Base-by-base conservation (phyloP, 345 rosid species). In the Pugionium dolabratum region DNA sequence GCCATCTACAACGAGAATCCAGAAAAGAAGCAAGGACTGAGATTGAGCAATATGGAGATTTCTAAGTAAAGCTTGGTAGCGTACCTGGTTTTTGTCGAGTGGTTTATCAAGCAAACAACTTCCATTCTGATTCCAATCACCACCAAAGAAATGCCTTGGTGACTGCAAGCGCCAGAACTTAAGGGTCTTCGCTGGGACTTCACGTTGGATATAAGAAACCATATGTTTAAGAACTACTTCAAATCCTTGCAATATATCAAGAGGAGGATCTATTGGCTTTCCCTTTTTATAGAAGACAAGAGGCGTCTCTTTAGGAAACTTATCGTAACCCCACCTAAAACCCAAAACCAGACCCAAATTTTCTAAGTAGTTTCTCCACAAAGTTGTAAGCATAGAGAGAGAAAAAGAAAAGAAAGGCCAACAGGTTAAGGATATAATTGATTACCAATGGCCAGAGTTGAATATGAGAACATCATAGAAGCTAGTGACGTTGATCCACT, bases 81-180 rank as follows among this genome's bases (percentile, higher is more conserved):
- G 4, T 85, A 94, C 97, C 99, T 90, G 83, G 30, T 65, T 46
- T 77, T 82, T 81, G 50, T 73, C 72, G 4, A 88, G 92, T 62
- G 93, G 97, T 51, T 82, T 79, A 36, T 79, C 79, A 31, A 87
- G 84, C 70, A 88, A 80, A 81, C 99, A 94, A 62, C 93, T 90
- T 9, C 99, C 97, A 35, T 94, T 94, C 64, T 81, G 91, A 79
- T 94, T 90, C 99, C 99, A 94, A 8, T 90, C 91, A 33, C 99
- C 95, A 4, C 93, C 97, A 27, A 76, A 73, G 62, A 94, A 94
- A 75, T 94, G 97, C 71, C 99, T 78, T 0, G 96, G 97, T 6
- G 99, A 94, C 69, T 94, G 97, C 79, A 90, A 76, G 32, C 96
- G 85, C 99, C 99, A 90, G 69, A 88, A 84, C 72, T 87, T 90